Percentiles rank a stretch among this genome's conserved stretches.
These are phyloP conservation scores for Starmerella roubikii DNA, from an alignment of 805 yeast species.

Conservation along the genomic window DNA sequence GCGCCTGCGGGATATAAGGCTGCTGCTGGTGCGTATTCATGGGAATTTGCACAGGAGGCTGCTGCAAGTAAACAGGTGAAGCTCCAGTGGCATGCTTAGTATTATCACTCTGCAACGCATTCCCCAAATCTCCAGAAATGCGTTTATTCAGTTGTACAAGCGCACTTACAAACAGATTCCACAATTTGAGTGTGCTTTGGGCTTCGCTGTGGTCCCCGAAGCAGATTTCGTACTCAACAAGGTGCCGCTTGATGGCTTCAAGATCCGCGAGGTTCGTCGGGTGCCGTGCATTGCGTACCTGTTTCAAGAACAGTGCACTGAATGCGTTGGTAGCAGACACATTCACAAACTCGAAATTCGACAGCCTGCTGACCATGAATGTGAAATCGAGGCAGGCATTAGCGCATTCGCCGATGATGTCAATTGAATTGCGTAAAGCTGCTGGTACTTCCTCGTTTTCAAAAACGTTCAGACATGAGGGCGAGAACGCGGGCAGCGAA, in stretches of 20 bases:
- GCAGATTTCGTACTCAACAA: no score
- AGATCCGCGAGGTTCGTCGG: conserved; percentile 11
- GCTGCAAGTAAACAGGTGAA: no score
- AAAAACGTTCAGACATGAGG: conserved; percentile 11
- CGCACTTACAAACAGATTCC: conserved; percentile 11
- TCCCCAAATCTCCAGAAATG: no score
- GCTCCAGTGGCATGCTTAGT: no score
- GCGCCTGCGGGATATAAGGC: no score
- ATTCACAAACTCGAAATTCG: conserved; percentile 2
- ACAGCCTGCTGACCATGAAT: neutral
- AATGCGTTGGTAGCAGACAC: conserved; percentile 12
- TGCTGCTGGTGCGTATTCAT: no score
- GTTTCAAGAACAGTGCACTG: conserved; percentile 15
- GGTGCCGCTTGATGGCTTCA: no score
- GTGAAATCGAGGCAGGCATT: conserved; percentile 2
- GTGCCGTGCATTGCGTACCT: conserved; percentile 15
- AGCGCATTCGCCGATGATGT: conserved; percentile 10
- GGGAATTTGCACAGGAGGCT: no score
- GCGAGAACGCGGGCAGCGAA: conserved; percentile 19
- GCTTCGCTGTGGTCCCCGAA: neutral
- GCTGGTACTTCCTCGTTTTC: conserved; percentile 6
- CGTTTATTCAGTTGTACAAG: conserved; percentile 11
- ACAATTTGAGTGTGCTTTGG: conserved; percentile 4
- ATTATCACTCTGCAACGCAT: no score
- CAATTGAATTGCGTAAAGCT: conserved; percentile 8